Base-by-base conservation (phyloP, 164 flowering plant species). In the Malania oleifera region DNA sequence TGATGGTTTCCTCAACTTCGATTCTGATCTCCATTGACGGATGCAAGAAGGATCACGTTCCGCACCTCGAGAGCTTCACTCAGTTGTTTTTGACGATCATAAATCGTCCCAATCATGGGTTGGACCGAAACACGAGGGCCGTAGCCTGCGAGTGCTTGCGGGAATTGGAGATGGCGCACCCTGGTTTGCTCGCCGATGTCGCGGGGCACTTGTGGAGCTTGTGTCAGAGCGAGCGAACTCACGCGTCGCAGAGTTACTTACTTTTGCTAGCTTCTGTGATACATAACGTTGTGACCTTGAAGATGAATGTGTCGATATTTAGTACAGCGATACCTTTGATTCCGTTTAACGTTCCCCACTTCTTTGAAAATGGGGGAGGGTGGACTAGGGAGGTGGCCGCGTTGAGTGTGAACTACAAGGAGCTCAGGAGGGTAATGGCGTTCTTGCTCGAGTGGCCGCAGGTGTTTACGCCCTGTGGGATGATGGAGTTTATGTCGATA, bases 191-290 rank as follows among this genome's bases (percentile, higher is more conserved):
- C 1, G 64, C 80, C 1, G 92, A 85, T 18, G 57, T 85, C 17
- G 74, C 75, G 0, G 85, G 86, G 0, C 92, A 90, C 54, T 58
- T 93, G 56, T 93, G 97, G 99, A 67, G 74, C 9, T 68, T 90
- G 56, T 88, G 95, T 57, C 95, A 82, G 52, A 82, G 74, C 55
- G 99, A 93, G 86, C 70, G 96, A 27, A 90, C 99, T n/a, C 97
- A 93, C 49, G 92, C 82, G 22, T 73, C 81, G 0, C 95, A 90
- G 64, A 75, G 80, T 71, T 93, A 93, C 56, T 57, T 85, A 40
- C 60, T 90, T 45, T 64, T 93, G 56, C 74, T 93, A 29, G 75
- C 85, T 0, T 40, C 72, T 5, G 82, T 84, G 9, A 52, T 90
- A 7, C 71, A 73, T 59, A 70, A 82, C 61, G 54, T 89, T 9